A percentile compares a stretch with the other conserved stretches of the same genome.
Conservation (phyloP, 129 eudicot species). For the Artemisia annua region DNA sequence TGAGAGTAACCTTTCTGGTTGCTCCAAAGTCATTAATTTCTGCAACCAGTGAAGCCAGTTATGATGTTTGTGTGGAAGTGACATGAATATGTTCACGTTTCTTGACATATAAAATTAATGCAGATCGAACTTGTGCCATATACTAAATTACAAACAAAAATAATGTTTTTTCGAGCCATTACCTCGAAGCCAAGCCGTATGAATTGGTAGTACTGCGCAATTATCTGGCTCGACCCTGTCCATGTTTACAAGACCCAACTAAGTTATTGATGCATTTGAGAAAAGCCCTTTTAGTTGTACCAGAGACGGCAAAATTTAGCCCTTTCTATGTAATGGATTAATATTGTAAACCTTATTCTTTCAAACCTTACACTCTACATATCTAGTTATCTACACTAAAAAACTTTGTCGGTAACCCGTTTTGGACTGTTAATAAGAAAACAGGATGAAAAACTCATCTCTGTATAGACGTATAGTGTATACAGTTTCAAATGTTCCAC, state of each 20-base stretch:
- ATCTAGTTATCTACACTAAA: no score
- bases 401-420: no score
- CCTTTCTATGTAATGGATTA: no score
- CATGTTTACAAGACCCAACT: constrained; percentile 14
- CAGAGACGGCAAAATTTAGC: no score
- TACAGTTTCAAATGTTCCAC: background rate
- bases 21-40: background rate
- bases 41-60: background rate
- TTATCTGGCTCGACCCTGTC: constrained; percentile 55
- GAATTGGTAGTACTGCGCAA: constrained; percentile 76
- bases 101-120: background rate
- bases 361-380: no score
- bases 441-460: no score
- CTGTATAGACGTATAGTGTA: no score
- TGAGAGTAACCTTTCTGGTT: background rate
- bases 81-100: background rate
- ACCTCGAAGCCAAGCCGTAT: constrained; percentile 86
- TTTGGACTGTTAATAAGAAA: no score
- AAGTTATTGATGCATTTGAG: background rate
- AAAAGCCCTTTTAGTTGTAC: background rate
- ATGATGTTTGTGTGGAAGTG: background rate
- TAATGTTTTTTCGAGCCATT: background rate
- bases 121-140: background rate
- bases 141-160: background rate
- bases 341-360: no score